A percentile compares a stretch with the other conserved stretches of the same genome.
phyloP scores from a whole-genome alignment of 768 basidiomycete genomes.

The Asterophora lycoperdoides region DNA sequence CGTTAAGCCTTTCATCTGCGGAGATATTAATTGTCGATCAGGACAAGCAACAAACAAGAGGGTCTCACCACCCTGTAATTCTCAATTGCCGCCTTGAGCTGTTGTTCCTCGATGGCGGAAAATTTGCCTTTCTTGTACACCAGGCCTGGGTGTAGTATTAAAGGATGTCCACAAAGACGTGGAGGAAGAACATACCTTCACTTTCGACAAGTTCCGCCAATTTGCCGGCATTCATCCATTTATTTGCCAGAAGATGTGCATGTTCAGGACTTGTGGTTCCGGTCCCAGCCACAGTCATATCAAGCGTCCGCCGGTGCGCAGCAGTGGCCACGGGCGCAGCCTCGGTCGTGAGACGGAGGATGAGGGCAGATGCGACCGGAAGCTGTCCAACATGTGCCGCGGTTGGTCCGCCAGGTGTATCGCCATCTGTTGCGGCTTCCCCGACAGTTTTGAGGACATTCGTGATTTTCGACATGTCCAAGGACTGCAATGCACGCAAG shows the following conservation, averaged over 20 bases:
- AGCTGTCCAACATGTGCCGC: constrained; percentile 37
- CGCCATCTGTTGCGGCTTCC: constrained; percentile 46
- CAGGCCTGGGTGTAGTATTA: constrained; percentile 46
- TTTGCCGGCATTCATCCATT: constrained; percentile 72
- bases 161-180: background rate
- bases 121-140: constrained; percentile 88
- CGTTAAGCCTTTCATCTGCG: constrained; percentile 47
- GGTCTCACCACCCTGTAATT: constrained; percentile 50
- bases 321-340: constrained; percentile 15
- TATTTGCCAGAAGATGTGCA: constrained; percentile 67
- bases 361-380: constrained; percentile 39
- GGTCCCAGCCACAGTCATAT: constrained; percentile 37
- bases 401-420: constrained; percentile 23
- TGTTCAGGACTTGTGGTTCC: constrained; percentile 50
- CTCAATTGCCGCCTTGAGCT: constrained; percentile 61
- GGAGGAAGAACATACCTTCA: constrained; percentile 44
- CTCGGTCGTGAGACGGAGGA: constrained; percentile 37
- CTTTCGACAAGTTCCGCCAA: constrained; percentile 63
- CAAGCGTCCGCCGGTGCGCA: constrained; percentile 32
- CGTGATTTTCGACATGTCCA: constrained; percentile 70
- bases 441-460: constrained; percentile 61
- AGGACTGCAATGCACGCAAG: constrained; percentile 64
- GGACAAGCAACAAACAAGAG: background rate
- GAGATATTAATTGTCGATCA: constrained; percentile 2
- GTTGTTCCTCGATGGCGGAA: constrained; percentile 70